These are phyloP conservation scores for Pyrenophora tritici-repentis DNA, from an alignment of 2,329 filamentous ascomycete species.

Conservation along the genomic window DNA sequence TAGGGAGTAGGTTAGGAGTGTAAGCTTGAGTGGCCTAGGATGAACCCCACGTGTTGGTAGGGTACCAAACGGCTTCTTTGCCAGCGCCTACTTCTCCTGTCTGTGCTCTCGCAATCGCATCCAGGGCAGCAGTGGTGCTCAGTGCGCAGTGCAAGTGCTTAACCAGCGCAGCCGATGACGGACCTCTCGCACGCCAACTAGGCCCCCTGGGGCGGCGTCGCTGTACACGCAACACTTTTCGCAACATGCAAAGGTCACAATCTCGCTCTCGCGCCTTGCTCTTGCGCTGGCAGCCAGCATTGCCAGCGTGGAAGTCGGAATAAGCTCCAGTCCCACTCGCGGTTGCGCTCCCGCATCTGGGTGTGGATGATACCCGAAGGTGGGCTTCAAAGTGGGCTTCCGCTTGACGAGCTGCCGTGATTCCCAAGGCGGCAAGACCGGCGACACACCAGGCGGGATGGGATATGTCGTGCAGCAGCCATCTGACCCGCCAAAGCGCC, in stretches of 20 bases:
- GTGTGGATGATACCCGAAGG: slow-evolving; percentile 26
- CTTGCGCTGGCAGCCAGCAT: no score
- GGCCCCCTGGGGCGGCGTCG: background rate
- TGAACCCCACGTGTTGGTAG: slow-evolving; percentile 30
- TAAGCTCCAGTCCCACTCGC: slow-evolving; percentile 42
- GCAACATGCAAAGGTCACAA: background rate
- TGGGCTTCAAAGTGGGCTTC: slow-evolving; percentile 31
- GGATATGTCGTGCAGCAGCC: slow-evolving; percentile 30
- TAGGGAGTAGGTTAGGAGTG: background rate
- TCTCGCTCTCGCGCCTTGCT: background rate
- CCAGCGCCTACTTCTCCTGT: slow-evolving; percentile 4
- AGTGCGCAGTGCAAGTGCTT: no score
- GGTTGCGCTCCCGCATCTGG: slow-evolving; percentile 33
- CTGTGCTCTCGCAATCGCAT: background rate
- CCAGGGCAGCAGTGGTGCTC: background rate
- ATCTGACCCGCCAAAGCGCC: slow-evolving; percentile 14
- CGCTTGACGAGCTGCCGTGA: slow-evolving; percentile 22
- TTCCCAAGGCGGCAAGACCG: slow-evolving; percentile 28
- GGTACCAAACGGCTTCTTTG: background rate
- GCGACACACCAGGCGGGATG: slow-evolving; percentile 26
- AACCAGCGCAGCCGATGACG: no score
- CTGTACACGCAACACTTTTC: slow-evolving; percentile 1
- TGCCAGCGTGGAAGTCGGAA: slow-evolving; percentile 28
- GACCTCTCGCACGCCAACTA: background rate
- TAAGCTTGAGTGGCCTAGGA: slow-evolving; percentile 11